Conservation (phyloP, 2,329 filamentous ascomycete species). For the Leptographium flavum region DNA sequence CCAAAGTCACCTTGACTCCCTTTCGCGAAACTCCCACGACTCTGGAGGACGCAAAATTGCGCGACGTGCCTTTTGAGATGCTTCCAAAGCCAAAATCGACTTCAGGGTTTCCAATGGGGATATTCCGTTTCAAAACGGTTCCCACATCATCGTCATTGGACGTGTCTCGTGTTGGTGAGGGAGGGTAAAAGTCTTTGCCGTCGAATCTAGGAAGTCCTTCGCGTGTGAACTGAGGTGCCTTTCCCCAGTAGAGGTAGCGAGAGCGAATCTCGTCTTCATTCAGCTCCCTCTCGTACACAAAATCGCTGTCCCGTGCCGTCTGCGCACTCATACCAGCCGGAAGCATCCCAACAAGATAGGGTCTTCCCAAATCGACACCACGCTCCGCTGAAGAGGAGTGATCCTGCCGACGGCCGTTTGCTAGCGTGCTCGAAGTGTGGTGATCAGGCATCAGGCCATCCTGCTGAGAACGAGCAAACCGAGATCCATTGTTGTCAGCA, state of each 20-base stretch:
- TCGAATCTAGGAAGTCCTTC: constrained; percentile 48
- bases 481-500: not conserved
- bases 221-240: constrained; percentile 33
- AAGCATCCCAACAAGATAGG: constrained; percentile 34
- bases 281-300: constrained; percentile 40
- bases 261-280: constrained; percentile 45
- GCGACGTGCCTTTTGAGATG: not conserved
- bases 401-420: not conserved
- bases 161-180: constrained; percentile 26
- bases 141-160: not conserved
- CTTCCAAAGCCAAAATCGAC: not conserved
- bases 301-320: constrained; percentile 29
- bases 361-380: constrained; percentile 15
- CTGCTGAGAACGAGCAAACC: not conserved
- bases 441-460: not conserved
- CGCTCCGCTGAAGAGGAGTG: constrained; percentile 5
- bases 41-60: not conserved
- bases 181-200: constrained; percentile 48
- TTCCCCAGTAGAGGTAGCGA: constrained; percentile 46
- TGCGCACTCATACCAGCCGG: constrained; percentile 18
- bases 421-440: not conserved
- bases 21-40: constrained; percentile 1
- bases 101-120: constrained; percentile 2
- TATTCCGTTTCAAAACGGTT: not conserved
- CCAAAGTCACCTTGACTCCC: constrained; percentile 10